These are phyloP conservation scores for Batrachochytrium dendrobatidis DNA, from an alignment of 371 early-diverging fungal genomes.

Conservation along the genomic window DNA sequence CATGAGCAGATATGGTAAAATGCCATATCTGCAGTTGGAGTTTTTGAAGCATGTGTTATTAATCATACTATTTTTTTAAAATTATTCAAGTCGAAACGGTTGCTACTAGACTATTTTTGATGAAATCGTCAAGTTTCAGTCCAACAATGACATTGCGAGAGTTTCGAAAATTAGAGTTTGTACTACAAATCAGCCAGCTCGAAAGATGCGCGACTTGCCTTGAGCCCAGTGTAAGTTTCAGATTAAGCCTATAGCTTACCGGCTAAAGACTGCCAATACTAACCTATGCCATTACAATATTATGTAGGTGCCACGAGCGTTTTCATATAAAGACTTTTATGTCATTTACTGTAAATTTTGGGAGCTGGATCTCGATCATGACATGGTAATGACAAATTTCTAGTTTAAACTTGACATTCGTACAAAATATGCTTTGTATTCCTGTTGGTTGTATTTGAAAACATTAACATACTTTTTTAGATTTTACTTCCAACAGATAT, in stretches of 20 bases:
- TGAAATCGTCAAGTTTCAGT: slow-evolving; percentile 53
- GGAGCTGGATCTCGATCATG: slow-evolving; percentile 53
- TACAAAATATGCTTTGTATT: slow-evolving; percentile 12
- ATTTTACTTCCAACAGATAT: too few relatives aligned
- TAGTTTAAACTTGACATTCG: neutral
- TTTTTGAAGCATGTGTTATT: too few relatives aligned
- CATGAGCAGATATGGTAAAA: slow-evolving; percentile 71
- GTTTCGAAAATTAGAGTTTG: slow-evolving; percentile 50
- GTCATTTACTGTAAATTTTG: slow-evolving; percentile 92
- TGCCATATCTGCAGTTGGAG: too few relatives aligned
- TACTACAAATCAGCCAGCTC: slow-evolving; percentile 48
- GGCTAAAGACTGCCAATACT: neutral
- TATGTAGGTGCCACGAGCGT: slow-evolving; percentile 53
- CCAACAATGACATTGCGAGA: slow-evolving; percentile 63
- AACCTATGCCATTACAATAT: slow-evolving; percentile 8
- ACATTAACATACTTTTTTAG: too few relatives aligned
- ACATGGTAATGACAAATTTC: slow-evolving; percentile 21
- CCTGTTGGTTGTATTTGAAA: neutral
- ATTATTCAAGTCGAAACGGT: slow-evolving; percentile 61
- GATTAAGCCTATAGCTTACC: neutral
- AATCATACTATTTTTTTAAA: neutral
- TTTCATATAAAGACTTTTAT: slow-evolving; percentile 92
- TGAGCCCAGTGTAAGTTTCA: slow-evolving; percentile 9
- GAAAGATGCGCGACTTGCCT: slow-evolving; percentile 36
- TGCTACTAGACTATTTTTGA: slow-evolving; percentile 75